phyloP scores from a whole-genome alignment of 176 grass and related monocot species.

The Bromus sterilis region DNA sequence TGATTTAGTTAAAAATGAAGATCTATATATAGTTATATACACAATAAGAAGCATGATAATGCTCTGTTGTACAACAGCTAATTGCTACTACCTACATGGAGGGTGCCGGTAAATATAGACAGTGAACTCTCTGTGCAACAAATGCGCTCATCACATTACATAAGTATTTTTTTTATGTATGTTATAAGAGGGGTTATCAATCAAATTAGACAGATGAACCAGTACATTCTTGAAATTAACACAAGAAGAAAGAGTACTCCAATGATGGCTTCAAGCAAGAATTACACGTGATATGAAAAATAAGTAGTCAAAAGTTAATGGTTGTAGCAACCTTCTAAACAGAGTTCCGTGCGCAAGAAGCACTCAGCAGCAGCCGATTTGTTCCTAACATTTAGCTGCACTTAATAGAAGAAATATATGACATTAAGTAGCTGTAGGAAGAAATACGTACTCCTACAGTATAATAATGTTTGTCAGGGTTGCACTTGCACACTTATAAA shows the following conservation, averaged over 20 bases:
- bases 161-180: not conserved
- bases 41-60: not conserved
- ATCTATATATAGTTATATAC: not conserved
- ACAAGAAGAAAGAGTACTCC: conserved; percentile 9
- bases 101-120: not conserved
- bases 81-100: not conserved
- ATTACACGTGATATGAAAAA: not conserved
- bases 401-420: conserved; percentile 9
- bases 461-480: not conserved
- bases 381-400: conserved; percentile 97
- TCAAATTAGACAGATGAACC: not conserved
- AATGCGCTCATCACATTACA: not conserved
- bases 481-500: not conserved
- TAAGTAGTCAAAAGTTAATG: not conserved
- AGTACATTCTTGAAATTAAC: not conserved
- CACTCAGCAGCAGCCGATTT: conserved; percentile 93
- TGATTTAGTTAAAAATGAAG: not conserved
- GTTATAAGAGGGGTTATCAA: not conserved
- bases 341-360: conserved; percentile 81
- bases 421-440: not conserved
- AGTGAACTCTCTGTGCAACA: not conserved
- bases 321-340: conserved; percentile 70
- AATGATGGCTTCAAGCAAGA: not conserved
- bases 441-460: not conserved
- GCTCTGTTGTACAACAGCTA: not conserved